Evolutionary conservation across 768 basidiomycete genomes (phyloP).

Genomic region (Dentipellis fragilis): DNA sequence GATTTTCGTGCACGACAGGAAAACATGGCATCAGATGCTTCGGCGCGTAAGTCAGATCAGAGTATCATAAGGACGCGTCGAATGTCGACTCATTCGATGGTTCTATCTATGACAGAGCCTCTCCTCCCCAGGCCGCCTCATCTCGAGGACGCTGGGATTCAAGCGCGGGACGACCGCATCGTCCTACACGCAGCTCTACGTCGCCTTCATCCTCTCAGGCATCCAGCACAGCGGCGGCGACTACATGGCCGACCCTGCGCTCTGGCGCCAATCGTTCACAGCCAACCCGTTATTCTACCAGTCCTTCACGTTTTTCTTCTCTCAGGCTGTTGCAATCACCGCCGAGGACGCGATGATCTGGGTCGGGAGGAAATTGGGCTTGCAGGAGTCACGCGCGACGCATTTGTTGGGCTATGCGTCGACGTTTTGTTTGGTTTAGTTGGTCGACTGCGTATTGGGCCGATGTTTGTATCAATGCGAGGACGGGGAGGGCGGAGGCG

Average conservation of each 20-base stretch:
- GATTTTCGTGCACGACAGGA: no score
- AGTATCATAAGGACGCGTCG: background rate
- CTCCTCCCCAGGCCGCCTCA: background rate
- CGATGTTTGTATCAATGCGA: background rate
- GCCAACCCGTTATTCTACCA: background rate
- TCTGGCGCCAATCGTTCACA: no score
- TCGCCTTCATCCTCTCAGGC: conserved; percentile 26
- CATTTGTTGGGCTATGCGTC: background rate
- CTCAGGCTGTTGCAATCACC: conserved; percentile 26
- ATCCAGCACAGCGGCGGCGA: conserved; percentile 26
- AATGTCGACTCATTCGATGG: background rate
- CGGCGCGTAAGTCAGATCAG: background rate
- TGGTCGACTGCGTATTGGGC: background rate
- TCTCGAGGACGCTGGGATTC: conserved; percentile 13
- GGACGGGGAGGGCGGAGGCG: background rate
- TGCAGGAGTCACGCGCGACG: background rate
- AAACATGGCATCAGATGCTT: no score
- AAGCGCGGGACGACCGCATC: conserved; percentile 17
- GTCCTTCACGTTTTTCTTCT: conserved; percentile 20
- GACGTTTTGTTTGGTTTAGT: background rate
- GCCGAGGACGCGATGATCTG: conserved; percentile 23
- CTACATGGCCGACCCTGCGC: conserved; percentile 16
- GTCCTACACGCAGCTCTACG: conserved; percentile 24
- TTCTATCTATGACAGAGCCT: background rate
- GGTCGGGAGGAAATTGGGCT: conserved; percentile 1